Base-by-base conservation (phyloP, 106 monocot species). In the Vanilla planifolia region DNA sequence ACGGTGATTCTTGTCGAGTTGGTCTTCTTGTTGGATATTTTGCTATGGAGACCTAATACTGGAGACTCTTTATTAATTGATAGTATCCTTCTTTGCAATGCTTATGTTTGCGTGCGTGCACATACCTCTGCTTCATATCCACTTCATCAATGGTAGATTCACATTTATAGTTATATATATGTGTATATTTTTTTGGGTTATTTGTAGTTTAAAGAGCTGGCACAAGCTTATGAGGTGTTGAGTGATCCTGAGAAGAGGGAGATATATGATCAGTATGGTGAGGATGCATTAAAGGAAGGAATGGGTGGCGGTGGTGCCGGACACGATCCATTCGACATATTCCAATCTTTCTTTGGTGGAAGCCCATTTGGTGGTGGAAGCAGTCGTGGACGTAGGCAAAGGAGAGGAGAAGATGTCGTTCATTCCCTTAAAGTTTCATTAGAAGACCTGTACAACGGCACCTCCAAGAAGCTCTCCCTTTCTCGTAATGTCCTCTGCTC, bases 251-350 rank as follows among this genome's bases (percentile, higher is more conserved):
- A 92, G 50, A 92, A 92, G 65, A 79, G 91, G 29, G 91, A 92
- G 21, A 92, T 92, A 19, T 92, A 92, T 63, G 91, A 92, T 47
- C 79, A 92, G 48, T 86, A 92, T 64, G 91, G 91, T 63, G 91
- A 92, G 63, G 91, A 92, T 75, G 91, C 91, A 3, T 83, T 92
- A 32, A 92, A 92, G 69, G 91, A 92, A 65, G 91, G 91, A 67
- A 83, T 92, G 91, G 91, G 91, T 10, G 82, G 67, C n/a, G 85
- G 83, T 3, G 85, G 74, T 21, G 79, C 68, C 10, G 64, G 46
- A 39, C 82, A 79, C 29, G 82, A 92, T 44, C 86, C 91, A 20
- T 86, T 92, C 43, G 91, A 92, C 36, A 92, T 92, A n/a, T 92
- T 86, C 80, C 77, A 83, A 34, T 78, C 91, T 8, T 86, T 92